Evolutionary conservation across 306 rosid species (phyloP).

Genomic region (Hippophae gyantsensis): DNA sequence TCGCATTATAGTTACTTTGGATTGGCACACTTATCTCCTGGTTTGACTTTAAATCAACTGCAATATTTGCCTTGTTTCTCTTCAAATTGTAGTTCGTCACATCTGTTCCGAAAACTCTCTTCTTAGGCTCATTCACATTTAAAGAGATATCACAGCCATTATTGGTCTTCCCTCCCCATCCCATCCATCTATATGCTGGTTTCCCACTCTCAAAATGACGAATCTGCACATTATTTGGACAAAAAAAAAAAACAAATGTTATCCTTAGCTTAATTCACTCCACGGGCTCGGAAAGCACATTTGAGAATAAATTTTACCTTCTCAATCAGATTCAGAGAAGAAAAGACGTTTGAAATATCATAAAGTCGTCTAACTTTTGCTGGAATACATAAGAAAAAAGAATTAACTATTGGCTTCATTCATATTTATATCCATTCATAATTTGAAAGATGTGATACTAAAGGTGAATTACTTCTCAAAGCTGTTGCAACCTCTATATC

Average conservation of each 20-base stretch:
- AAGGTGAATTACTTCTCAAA: slow-evolving; percentile 32
- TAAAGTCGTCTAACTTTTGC: slow-evolving; percentile 55
- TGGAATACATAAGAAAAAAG: slow-evolving; percentile 14
- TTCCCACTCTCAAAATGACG: slow-evolving; percentile 36
- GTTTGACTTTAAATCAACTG: slow-evolving; percentile 5
- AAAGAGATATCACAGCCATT: slow-evolving; percentile 17
- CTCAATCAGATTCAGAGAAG: slow-evolving; percentile 44
- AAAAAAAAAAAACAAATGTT: not conserved
- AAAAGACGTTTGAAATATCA: slow-evolving; percentile 48
- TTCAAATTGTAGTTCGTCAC: slow-evolving; percentile 35
- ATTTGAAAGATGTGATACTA: not conserved
- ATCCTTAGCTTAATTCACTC: not conserved
- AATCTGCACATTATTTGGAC: slow-evolving; percentile 22
- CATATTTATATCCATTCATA: not conserved
- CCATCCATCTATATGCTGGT: slow-evolving; percentile 57
- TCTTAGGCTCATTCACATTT: slow-evolving; percentile 15
- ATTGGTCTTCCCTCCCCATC: slow-evolving; percentile 20
- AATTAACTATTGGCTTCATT: not conserved
- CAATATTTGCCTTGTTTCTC: slow-evolving; percentile 22
- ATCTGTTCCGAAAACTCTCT: slow-evolving; percentile 45
- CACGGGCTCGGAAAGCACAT: slow-evolving; percentile 4
- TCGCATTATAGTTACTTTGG: not conserved
- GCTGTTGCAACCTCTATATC: slow-evolving; percentile 31
- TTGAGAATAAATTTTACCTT: slow-evolving; percentile 28
- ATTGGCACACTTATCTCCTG: too few species aligned